Percentiles rank a stretch among this genome's conserved stretches.
phyloP scores from a whole-genome alignment of 495 filamentous ascomycete genomes.

The Glutinoglossum americanum region DNA sequence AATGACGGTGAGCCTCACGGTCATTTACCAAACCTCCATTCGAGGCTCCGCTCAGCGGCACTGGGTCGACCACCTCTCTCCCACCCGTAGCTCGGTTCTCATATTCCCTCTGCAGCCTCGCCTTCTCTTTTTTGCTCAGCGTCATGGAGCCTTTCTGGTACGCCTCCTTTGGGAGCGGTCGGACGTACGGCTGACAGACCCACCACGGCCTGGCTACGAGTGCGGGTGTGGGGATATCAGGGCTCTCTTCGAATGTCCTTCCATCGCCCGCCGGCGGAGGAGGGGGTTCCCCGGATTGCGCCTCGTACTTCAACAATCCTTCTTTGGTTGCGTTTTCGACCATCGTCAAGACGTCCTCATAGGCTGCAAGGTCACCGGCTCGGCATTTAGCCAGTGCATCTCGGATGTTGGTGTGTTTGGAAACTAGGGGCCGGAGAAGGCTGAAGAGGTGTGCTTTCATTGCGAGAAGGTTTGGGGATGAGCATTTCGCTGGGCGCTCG shows the following conservation, averaged over 20 bases:
- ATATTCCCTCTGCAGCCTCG: slow-evolving; percentile 14
- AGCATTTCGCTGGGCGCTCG: slow-evolving; percentile 11
- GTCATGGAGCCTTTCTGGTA: slow-evolving; percentile 56
- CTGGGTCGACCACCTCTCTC: too few species aligned
- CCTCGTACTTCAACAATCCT: slow-evolving; percentile 28
- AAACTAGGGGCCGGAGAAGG: slow-evolving; percentile 60
- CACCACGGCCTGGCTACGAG: slow-evolving; percentile 43
- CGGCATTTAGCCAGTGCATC: slow-evolving; percentile 49
- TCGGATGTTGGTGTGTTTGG: slow-evolving; percentile 55
- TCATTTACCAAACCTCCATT: too few species aligned
- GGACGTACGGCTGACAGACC: slow-evolving; percentile 77
- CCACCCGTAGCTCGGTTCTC: background rate
- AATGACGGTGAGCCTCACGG: too few species aligned
- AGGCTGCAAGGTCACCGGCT: slow-evolving; percentile 43
- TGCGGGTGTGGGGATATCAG: slow-evolving; percentile 8
- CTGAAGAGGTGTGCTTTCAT: slow-evolving; percentile 92
- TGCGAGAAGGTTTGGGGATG: slow-evolving; percentile 51
- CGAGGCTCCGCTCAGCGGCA: too few species aligned
- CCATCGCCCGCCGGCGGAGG: background rate
- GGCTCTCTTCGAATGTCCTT: slow-evolving; percentile 3
- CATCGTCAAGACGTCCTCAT: slow-evolving; percentile 45
- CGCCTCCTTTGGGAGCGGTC: slow-evolving; percentile 78
- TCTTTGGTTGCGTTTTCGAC: slow-evolving; percentile 47
- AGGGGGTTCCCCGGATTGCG: background rate
- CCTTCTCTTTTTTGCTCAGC: slow-evolving; percentile 34